Percentiles rank a stretch among this genome's conserved stretches.
phyloP scores from a whole-genome alignment of 1,139 yeast species.

The Geotrichum phurueaensis region DNA sequence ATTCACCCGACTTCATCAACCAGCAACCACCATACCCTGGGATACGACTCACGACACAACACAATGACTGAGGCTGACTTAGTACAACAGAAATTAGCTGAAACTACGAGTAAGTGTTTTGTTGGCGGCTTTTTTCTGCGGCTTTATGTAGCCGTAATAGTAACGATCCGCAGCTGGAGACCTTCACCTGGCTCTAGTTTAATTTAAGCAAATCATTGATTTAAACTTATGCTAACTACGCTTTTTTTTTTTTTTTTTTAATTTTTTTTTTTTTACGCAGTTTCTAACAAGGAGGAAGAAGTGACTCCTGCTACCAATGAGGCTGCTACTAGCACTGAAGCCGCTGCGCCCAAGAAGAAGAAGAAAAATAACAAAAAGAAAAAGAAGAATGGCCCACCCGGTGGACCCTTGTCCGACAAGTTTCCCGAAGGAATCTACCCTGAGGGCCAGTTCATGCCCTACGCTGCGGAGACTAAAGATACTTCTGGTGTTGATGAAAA shows the following conservation, averaged over 20 bases:
- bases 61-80: background rate
- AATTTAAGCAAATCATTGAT: background rate
- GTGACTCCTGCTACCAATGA: background rate
- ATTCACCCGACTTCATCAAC: background rate
- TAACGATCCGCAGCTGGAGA: background rate
- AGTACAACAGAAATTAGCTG: background rate
- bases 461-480: conserved; percentile 59
- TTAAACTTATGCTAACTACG: background rate
- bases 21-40: no score
- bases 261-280: background rate
- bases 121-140: background rate
- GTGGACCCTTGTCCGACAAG: conserved; percentile 17
- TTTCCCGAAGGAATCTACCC: conserved; percentile 16
- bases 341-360: conserved; percentile 9
- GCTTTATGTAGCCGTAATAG: background rate
- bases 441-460: conserved; percentile 2
- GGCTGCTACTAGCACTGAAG: background rate
- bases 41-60: background rate
- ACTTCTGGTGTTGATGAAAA: conserved; percentile 62
- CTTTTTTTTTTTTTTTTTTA: background rate
- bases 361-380: conserved; percentile 16
- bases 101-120: background rate
- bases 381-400: conserved; percentile 16
- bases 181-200: background rate
- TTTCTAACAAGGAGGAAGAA: background rate